phyloP scores from a whole-genome alignment of 805 yeast genomes.

The Ogataea pilisensis region DNA sequence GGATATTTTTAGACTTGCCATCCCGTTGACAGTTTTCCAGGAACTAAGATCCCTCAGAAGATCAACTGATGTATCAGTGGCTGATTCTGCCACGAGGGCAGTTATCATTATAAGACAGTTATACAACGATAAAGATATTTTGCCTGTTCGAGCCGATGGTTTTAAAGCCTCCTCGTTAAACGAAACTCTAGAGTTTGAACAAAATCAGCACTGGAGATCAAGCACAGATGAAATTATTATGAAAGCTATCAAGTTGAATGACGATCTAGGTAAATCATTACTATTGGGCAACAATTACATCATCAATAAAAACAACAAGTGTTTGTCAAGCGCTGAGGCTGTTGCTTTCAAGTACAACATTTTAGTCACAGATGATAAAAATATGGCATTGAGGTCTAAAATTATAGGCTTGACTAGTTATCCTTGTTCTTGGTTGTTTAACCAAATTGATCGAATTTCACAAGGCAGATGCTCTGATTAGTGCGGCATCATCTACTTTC shows the following conservation, averaged over 20 bases:
- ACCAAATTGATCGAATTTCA: slow-evolving; percentile 42
- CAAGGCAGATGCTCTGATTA: slow-evolving; percentile 52
- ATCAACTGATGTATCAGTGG: slow-evolving; percentile 66
- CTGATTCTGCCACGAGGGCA: slow-evolving; percentile 78
- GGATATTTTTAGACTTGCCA: slow-evolving; percentile 53
- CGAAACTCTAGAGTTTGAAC: slow-evolving; percentile 71
- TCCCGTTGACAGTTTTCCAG: slow-evolving; percentile 75
- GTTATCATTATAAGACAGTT: slow-evolving; percentile 70
- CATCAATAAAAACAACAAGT: slow-evolving; percentile 21
- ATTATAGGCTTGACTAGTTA: slow-evolving; percentile 50
- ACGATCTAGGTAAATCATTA: slow-evolving; percentile 28
- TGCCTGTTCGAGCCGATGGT: slow-evolving; percentile 67
- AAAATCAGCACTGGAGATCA: slow-evolving; percentile 67
- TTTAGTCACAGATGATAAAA: slow-evolving; percentile 69
- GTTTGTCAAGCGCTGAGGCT: slow-evolving; percentile 33
- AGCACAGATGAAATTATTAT: slow-evolving; percentile 67
- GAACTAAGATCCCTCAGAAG: slow-evolving; percentile 68
- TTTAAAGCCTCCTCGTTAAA: slow-evolving; percentile 62
- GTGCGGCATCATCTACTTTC: too few species aligned
- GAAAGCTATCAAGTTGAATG: slow-evolving; percentile 40
- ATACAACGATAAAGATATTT: slow-evolving; percentile 48
- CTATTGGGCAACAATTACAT: slow-evolving; percentile 23
- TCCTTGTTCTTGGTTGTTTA: slow-evolving; percentile 59
- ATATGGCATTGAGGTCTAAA: slow-evolving; percentile 64
- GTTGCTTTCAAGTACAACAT: slow-evolving; percentile 51